Evolutionary conservation across 768 basidiomycete species (phyloP).

Genomic region (Mycena filopes): DNA sequence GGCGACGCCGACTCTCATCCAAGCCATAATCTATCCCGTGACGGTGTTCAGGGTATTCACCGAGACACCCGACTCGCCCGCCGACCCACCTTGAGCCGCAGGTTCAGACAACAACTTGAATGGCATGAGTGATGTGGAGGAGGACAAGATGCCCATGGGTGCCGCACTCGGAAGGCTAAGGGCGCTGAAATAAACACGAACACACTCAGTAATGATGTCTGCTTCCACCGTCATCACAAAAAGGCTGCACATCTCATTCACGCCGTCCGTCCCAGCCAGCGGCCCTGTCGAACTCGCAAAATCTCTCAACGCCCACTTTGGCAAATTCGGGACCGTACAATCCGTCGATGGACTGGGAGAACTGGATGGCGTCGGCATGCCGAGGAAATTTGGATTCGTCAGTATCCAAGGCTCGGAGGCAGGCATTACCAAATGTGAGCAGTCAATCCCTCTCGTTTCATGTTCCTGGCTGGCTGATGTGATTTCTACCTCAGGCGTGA

Average conservation of each 20-base stretch:
- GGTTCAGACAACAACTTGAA: no score
- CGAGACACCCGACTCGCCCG: no score
- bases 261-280: conserved; percentile 54
- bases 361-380: conserved; percentile 71
- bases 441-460: background rate
- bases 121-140: no score
- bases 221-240: conserved; percentile 44
- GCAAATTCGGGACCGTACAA: conserved; percentile 73
- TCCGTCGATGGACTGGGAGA: conserved; percentile 78
- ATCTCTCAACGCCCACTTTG: conserved; percentile 66
- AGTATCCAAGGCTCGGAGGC: conserved; percentile 72
- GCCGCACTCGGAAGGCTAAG: no score
- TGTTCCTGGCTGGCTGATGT: background rate
- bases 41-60: no score
- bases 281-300: conserved; percentile 34
- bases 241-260: conserved; percentile 66
- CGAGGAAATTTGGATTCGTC: conserved; percentile 77
- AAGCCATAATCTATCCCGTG: no score
- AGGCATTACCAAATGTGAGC: conserved; percentile 74
- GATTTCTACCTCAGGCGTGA: conserved; percentile 65
- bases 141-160: no score
- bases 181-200: no score
- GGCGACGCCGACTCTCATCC: no score
- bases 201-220: conserved; percentile 21
- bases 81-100: no score